Evolutionary conservation across 306 rosid species (phyloP), one percentile per base, ranked within the genome.

Genomic region (Cucurbita moschata): DNA sequence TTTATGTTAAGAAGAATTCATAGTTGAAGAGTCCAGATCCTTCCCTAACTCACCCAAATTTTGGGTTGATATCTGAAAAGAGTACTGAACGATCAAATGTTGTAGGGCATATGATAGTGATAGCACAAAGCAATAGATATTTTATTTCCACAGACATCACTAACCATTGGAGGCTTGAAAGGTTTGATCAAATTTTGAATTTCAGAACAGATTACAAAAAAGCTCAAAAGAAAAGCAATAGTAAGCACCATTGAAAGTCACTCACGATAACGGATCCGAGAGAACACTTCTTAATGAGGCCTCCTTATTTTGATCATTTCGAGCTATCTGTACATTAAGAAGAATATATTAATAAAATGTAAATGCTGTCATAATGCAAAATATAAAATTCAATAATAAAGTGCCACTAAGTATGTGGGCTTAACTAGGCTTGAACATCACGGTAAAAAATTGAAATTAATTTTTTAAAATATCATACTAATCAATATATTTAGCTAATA

Each of bases 201-300:
- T 15, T 68, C 42, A 50, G 18, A 47, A 69, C 10, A 69, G 40
- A 49, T 49, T 19, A 49, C 43, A 23, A 5, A 62, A 62, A 64
- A 18, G 71, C 35, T 64, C 13, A 3, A 10, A 42, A 10, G 44
- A 14, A 68, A 10, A 71, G 21, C 43, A 26, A 12, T 8, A 47
- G 69, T 10, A 63, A 65, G 62, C 57, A 46, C 55, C 73, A 47
- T 26, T 10, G 30, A 73, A 53, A 75, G 80, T 72, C 72, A 88
- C 99, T 95, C 83, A 95, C 99, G 97, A 89, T 75, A 91, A 44
- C 67, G 96, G 86, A 83, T 94, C 99, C 35, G 99, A 94, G 69
- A 94, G 89, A 84, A 91, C 91, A 74, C 96, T 91, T 86, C 97
- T 84, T 77, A 94, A 72, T 23, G 99, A 91, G 30, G 88, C 85